These are phyloP conservation scores for Eutypella sp. DNA, from an alignment of 2,329 filamentous ascomycete species.

Conservation along the genomic window DNA sequence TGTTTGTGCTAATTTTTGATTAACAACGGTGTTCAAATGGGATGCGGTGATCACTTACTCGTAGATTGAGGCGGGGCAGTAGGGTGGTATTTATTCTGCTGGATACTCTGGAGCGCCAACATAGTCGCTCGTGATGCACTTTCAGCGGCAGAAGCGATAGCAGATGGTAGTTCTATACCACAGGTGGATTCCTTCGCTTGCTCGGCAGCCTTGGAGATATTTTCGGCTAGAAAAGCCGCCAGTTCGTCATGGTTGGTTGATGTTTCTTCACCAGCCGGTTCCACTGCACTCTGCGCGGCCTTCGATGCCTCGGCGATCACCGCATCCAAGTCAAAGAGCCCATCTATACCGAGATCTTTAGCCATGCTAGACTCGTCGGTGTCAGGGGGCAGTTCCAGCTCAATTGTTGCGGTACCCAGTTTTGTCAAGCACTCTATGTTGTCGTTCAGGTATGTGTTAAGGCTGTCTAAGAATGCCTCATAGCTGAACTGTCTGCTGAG, in stretches of 20 bases:
- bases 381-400: constrained; percentile 15
- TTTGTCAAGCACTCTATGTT: constrained; percentile 25
- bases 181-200: constrained; percentile 20
- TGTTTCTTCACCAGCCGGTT: constrained; percentile 13
- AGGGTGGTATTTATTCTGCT: constrained; percentile 28
- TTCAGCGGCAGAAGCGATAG: constrained; percentile 25
- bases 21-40: constrained; percentile 2
- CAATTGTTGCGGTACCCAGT: constrained; percentile 19
- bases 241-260: constrained; percentile 21
- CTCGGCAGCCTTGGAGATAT: constrained; percentile 25
- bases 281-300: constrained; percentile 23
- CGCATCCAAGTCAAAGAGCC: constrained; percentile 25
- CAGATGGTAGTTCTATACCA: constrained; percentile 22
- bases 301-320: constrained; percentile 28
- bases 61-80: constrained; percentile 23
- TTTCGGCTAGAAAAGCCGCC: constrained; percentile 24
- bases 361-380: constrained; percentile 14
- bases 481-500: constrained; percentile 28
- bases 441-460: constrained; percentile 28
- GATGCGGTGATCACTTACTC: constrained; percentile 11
- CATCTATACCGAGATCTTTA: constrained; percentile 14
- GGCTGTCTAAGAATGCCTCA: constrained; percentile 26
- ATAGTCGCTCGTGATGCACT: constrained; percentile 28
- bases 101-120: constrained; percentile 27
- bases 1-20: constrained; percentile 16